These are phyloP conservation scores for Cicer bijugum DNA, from an alignment of 306 rosid species.

Conservation along the genomic window DNA sequence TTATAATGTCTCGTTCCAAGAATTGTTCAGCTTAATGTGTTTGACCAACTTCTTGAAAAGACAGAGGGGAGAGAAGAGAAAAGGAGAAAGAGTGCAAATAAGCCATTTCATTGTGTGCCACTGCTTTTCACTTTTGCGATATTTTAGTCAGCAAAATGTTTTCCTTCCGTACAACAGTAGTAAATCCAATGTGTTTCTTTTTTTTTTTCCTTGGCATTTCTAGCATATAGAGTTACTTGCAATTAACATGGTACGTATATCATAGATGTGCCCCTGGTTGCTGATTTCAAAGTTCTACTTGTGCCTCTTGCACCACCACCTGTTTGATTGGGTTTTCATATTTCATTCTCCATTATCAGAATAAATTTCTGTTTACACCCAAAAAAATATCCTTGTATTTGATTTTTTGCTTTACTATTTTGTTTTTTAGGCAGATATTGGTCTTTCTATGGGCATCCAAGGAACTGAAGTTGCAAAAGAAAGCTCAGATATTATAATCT, in stretches of 20 bases:
- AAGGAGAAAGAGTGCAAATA: slow-evolving; percentile 19
- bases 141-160: neutral
- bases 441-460: slow-evolving; percentile 98
- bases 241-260: slow-evolving; percentile 21
- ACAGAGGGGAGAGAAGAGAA: neutral
- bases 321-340: slow-evolving; percentile 36
- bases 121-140: slow-evolving; percentile 15
- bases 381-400: slow-evolving; percentile 38
- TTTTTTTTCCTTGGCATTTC: slow-evolving; percentile 9
- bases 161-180: slow-evolving; percentile 10
- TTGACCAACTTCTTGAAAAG: slow-evolving; percentile 32
- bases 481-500: slow-evolving; percentile 93
- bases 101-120: slow-evolving; percentile 15
- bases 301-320: slow-evolving; percentile 1
- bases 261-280: slow-evolving; percentile 35
- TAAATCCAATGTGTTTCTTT: slow-evolving; percentile 34
- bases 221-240: slow-evolving; percentile 14
- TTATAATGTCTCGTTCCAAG: slow-evolving; percentile 21
- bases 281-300: slow-evolving; percentile 23
- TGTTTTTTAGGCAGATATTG: slow-evolving; percentile 95
- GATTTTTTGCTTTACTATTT: slow-evolving; percentile 50
- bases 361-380: slow-evolving; percentile 21
- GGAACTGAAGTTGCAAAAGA: slow-evolving; percentile 99
- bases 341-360: slow-evolving; percentile 15
- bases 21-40: slow-evolving; percentile 32